phyloP scores from a whole-genome alignment of 2,329 filamentous ascomycete species.

The Tolypocladium paradoxum region DNA sequence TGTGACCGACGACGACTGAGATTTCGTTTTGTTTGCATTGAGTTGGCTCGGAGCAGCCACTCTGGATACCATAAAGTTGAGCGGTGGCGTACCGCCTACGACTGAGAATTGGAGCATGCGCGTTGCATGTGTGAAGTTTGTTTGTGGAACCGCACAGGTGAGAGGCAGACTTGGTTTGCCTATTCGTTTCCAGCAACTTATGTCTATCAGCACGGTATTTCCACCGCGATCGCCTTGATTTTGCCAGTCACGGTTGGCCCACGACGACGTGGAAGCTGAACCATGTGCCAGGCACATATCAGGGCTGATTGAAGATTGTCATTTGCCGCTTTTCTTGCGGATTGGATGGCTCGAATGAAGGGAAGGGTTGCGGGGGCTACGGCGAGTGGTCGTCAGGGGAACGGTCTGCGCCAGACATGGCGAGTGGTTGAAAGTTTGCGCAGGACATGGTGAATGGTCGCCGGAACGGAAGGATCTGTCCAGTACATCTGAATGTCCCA shows the following conservation, averaged over 20 bases:
- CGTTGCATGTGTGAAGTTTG: neutral
- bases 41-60: neutral
- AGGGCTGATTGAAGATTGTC: neutral
- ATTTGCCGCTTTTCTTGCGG: neutral
- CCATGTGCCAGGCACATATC: neutral
- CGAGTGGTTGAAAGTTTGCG: neutral
- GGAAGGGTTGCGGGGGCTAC: neutral
- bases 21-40: neutral
- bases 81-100: neutral
- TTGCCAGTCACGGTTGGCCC: neutral
- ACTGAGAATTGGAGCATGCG: neutral
- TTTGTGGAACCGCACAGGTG: neutral
- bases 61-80: neutral
- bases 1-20: neutral
- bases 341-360: neutral
- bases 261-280: neutral
- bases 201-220: neutral
- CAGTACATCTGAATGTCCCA: neutral
- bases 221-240: neutral
- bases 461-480: neutral
- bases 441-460: neutral
- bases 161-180: conserved; percentile 1
- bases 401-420: neutral
- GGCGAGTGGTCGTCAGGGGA: neutral
- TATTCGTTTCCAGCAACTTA: conserved; percentile 1